These are phyloP conservation scores for Cicer bijugum DNA, from an alignment of 306 rosid species.

Conservation along the genomic window DNA sequence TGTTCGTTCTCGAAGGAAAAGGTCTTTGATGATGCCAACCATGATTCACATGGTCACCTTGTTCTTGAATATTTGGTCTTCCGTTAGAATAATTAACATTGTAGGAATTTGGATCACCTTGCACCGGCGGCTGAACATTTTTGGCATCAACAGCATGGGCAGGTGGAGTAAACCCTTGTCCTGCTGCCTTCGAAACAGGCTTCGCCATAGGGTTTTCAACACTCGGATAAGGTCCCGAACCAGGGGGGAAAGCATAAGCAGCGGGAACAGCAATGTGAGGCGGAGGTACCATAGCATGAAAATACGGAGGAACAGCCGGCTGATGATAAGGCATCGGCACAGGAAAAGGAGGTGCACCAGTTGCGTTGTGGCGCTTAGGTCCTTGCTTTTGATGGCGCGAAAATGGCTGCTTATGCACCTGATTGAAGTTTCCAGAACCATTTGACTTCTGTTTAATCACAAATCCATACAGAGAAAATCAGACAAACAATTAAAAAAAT, in stretches of 20 bases:
- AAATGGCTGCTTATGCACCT: slow-evolving; percentile 57
- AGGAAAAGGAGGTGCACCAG: slow-evolving; percentile 63
- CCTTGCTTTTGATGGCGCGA: slow-evolving; percentile 71
- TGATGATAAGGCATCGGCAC: slow-evolving; percentile 66
- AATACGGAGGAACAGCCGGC: slow-evolving; percentile 58
- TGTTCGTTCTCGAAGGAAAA: slow-evolving; percentile 64
- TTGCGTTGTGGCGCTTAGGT: slow-evolving; percentile 56
- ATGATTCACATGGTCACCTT: slow-evolving; percentile 65
- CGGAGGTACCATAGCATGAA: slow-evolving; percentile 67
- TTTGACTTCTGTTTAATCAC: slow-evolving; percentile 58
- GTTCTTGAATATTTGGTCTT: slow-evolving; percentile 70
- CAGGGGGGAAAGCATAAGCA: slow-evolving; percentile 71
- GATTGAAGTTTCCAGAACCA: slow-evolving; percentile 65
- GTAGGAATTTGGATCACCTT: slow-evolving; percentile 69
- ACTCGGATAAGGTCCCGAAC: slow-evolving; percentile 63
- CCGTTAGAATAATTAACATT: slow-evolving; percentile 60
- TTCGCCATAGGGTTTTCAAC: slow-evolving; percentile 65
- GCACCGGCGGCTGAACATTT: slow-evolving; percentile 58
- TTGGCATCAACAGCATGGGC: slow-evolving; percentile 53
- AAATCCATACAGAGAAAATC: slow-evolving; percentile 47
- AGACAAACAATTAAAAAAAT: slow-evolving; percentile 18
- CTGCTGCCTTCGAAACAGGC: slow-evolving; percentile 63
- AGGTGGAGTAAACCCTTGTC: slow-evolving; percentile 64
- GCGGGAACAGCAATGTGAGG: slow-evolving; percentile 73
- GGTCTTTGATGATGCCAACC: slow-evolving; percentile 81